phyloP scores from a whole-genome alignment of 2,329 filamentous ascomycete species.

The Phaeosphaeriaceae sp. region DNA sequence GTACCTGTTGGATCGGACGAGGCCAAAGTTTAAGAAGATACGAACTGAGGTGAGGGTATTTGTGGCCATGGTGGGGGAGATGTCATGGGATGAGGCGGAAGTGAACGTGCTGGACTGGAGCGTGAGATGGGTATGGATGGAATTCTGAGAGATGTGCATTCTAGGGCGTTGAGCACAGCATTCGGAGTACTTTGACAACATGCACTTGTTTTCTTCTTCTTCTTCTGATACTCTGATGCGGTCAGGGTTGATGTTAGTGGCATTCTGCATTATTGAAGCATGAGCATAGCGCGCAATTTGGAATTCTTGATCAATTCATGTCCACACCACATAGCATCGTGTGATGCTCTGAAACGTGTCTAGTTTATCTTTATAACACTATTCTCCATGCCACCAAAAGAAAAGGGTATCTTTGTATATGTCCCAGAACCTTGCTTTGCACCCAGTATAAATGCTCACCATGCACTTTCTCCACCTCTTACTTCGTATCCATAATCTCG shows the following conservation, averaged over 20 bases:
- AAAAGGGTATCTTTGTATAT: neutral
- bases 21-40: neutral
- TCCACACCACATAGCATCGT: no score
- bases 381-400: neutral
- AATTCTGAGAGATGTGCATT: no score
- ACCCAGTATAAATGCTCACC: neutral
- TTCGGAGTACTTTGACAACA: no score
- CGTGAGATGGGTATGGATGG: neutral
- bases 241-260: no score
- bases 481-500: conserved; percentile 37
- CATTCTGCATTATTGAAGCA: no score
- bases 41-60: neutral
- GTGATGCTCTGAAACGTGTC: neutral
- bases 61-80: neutral
- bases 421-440: neutral
- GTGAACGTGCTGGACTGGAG: neutral
- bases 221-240: no score
- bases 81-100: neutral
- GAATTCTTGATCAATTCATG: no score
- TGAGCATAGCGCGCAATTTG: no score
- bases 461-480: no score
- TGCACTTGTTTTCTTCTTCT: no score
- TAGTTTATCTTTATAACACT: neutral
- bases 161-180: no score
- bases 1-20: neutral